These are phyloP conservation scores for Corymbia calophylla DNA, from an alignment of 441 rosid species.

Conservation along the genomic window DNA sequence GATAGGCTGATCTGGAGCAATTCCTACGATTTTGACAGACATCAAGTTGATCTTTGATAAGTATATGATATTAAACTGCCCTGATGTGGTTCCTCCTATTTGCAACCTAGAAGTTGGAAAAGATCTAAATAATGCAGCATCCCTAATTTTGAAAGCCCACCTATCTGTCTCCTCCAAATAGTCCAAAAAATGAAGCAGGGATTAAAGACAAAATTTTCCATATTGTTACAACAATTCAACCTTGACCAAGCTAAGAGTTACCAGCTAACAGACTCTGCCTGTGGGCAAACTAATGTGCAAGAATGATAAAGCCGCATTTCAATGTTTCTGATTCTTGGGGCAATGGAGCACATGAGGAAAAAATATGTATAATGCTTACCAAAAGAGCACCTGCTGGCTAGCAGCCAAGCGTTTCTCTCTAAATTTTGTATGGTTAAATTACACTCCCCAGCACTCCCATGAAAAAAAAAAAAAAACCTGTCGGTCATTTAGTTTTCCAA, in stretches of 20 bases:
- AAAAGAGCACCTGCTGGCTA: neutral
- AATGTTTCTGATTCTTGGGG: neutral
- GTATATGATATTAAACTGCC: neutral
- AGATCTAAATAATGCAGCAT: neutral
- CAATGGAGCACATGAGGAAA: neutral
- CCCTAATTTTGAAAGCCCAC: neutral
- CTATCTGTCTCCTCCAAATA: neutral
- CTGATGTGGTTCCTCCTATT: neutral
- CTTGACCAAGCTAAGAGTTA: neutral
- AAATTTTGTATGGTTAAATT: neutral
- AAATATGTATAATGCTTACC: neutral
- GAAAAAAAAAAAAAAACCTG: neutral
- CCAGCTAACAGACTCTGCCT: neutral
- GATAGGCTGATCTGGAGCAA: neutral
- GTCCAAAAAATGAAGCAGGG: neutral
- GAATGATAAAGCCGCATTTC: neutral
- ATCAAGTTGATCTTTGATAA: neutral
- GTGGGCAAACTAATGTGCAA: neutral
- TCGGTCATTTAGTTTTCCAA: neutral
- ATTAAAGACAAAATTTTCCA: neutral
- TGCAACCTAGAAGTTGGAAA: neutral
- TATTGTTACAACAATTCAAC: neutral
- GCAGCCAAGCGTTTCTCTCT: neutral
- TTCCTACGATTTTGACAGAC: neutral
- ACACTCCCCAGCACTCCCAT: neutral